phyloP scores from a whole-genome alignment of 1,284 basidiomycete genomes.

The Tilletia setariae region DNA sequence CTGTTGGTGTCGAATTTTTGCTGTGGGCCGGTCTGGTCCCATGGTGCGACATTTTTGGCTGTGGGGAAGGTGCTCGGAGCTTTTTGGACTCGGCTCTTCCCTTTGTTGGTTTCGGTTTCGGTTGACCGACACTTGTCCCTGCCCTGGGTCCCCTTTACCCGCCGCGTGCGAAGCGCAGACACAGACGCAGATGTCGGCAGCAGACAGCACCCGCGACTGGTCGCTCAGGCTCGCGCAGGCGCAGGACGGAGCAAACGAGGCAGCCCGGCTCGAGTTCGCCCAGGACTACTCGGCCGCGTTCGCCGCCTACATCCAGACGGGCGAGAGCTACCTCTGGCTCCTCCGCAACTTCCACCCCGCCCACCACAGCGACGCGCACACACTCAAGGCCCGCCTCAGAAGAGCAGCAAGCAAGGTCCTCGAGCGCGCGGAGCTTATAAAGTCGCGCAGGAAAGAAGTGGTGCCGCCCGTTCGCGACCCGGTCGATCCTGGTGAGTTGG shows the following conservation, averaged over 20 bases:
- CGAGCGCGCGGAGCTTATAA: slow-evolving; percentile 83
- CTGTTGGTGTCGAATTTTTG: too few species aligned
- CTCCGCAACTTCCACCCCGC: slow-evolving; percentile 45
- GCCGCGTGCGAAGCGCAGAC: too few species aligned
- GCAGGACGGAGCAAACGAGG: slow-evolving; percentile 45
- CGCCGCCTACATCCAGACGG: slow-evolving; percentile 67
- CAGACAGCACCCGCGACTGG: too few species aligned
- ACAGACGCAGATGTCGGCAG: too few species aligned
- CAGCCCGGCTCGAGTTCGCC: slow-evolving; percentile 67
- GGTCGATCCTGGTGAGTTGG: slow-evolving; percentile 1
- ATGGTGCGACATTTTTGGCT: too few species aligned
- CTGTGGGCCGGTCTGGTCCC: too few species aligned
- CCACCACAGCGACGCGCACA: background rate
- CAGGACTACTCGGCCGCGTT: slow-evolving; percentile 70
- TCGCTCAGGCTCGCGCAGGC: background rate
- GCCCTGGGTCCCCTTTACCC: too few species aligned
- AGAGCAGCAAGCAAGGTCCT: slow-evolving; percentile 66
- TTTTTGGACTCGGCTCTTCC: too few species aligned
- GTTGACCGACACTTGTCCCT: too few species aligned
- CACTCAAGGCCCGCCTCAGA: slow-evolving; percentile 58
- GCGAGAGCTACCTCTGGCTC: slow-evolving; percentile 67
- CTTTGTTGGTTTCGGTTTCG: too few species aligned
- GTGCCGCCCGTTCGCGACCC: slow-evolving; percentile 25
- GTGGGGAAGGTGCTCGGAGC: too few species aligned
- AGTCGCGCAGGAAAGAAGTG: slow-evolving; percentile 54